These are phyloP conservation scores for Diplodia mutila DNA, from an alignment of 2,329 filamentous ascomycete species.

Conservation along the genomic window DNA sequence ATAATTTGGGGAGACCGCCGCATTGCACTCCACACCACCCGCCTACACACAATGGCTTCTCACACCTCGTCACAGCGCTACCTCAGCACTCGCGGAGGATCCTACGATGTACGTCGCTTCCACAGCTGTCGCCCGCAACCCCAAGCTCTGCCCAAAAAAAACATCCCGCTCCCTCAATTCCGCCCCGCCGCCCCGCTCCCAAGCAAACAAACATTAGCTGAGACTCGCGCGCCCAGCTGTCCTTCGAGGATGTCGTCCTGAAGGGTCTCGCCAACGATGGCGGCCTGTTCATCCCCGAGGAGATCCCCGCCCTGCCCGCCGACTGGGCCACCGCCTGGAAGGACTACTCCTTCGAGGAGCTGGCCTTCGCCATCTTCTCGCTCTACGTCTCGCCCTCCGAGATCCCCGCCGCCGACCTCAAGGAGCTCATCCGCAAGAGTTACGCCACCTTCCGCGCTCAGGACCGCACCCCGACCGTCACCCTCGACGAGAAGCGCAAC, in stretches of 20 bases:
- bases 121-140: not conserved
- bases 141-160: slow-evolving; percentile 15
- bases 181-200: slow-evolving; percentile 33
- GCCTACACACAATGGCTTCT: slow-evolving; percentile 41
- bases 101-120: slow-evolving; percentile 57
- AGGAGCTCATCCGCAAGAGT: slow-evolving; percentile 78
- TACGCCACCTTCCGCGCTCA: slow-evolving; percentile 86
- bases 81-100: slow-evolving; percentile 65
- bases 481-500: slow-evolving; percentile 72
- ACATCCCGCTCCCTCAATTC: slow-evolving; percentile 1
- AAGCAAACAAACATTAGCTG: slow-evolving; percentile 21
- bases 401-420: slow-evolving; percentile 79
- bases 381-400: slow-evolving; percentile 85
- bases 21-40: not conserved
- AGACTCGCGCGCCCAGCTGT: slow-evolving; percentile 60
- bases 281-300: slow-evolving; percentile 86
- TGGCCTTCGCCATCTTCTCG: slow-evolving; percentile 83
- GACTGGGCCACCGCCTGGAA: slow-evolving; percentile 74
- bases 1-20: not conserved
- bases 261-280: slow-evolving; percentile 87
- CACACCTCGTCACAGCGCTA: slow-evolving; percentile 63
- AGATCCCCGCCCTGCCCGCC: slow-evolving; percentile 67
- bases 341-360: slow-evolving; percentile 75
- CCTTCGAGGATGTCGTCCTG: slow-evolving; percentile 88
- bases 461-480: slow-evolving; percentile 77